Evolutionary conservation across 1,284 basidiomycete species (phyloP), one percentile per base, ranked within the genome.

Genomic region (Cystobasidium sp.): DNA sequence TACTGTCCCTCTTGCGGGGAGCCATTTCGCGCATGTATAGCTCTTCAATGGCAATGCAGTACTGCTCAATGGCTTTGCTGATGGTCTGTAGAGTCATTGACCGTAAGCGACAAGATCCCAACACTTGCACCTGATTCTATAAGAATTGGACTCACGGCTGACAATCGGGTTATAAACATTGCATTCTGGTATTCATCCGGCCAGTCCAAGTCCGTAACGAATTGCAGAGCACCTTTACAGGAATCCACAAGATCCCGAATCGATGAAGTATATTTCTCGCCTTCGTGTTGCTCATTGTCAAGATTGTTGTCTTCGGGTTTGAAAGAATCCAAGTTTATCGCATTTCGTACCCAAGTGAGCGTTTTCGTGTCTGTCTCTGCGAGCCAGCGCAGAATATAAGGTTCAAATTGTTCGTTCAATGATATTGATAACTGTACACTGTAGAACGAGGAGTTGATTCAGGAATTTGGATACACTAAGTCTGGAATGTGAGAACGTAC

Each of bases 231-330:
- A 80, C 93, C 95, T 73, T 92, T 89, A 75, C 98, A 86, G 0
- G 95, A 97, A 74, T 93, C 94, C 80, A 98, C 97, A 0, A 99
- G 85, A 83, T 99, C 97, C 52, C 95, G 89, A 73, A 99, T 95
- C 0, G 95, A 98, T 49, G 94, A 95, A 80, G 93, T 96, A 80
- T 97, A 93, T 0, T 91, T 76, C 62, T 78, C 77, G 2, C 70
- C 56, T 41, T 43, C 90, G 78, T 92, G 91, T 44, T 47, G 55
- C 22, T 53, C 62, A 37, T 31, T 31, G 31, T 31, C 31, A 31
- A 31, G 31, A 31, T 31, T 31, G 31, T 31, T 31, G 31, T 77
- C 52, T 75, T 58, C 53, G 68, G 47, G 16, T 9, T 8, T 18
- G 47, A 47, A 47, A 56, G 43, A 16, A 59, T 97, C 94, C 0